Evolutionary conservation across 192 early-diverging fungal species (phyloP), one percentile per base, ranked within the genome.

Genomic region (Linnemannia exigua): DNA sequence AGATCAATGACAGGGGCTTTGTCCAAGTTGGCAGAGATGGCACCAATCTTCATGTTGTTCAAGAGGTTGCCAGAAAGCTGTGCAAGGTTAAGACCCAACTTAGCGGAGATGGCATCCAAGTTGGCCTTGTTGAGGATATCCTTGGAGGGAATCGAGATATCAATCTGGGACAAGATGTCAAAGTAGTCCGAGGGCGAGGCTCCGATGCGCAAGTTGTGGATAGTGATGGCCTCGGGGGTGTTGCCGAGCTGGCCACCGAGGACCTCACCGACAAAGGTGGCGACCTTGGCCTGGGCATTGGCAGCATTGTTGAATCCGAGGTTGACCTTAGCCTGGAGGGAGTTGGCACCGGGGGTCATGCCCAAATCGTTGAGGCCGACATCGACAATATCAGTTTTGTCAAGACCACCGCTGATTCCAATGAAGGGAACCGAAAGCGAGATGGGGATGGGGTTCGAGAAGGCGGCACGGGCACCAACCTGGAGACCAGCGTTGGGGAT

Each of bases 371-470:
- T 36, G 66, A 86, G 38, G 20, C 84, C 84, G 19, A 86, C 74
- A 33, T 80, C 68, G 48, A 80, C 74, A 47, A 86, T 80, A 35
- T 86, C 84, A 19, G 77, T 50, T 4, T 70, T 74, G 54, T 86
- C 84, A 33, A 86, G 77, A 63, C 84, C 84, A 54, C 78, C 78
- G 25, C 74, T 76, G 48, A 79, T 44, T 36, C 84, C 84, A 61
- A 86, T 86, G 76, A 77, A 86, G 12, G 84, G 84, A 67, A 86
- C 70, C 19, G 84, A 86, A 36, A 86, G 6, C 17, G 84, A 79
- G 50, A 86, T 72, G 38, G 84, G 84, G 70, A 86, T 80, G 25
- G 84, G 84, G 75, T 86, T 80, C 47, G 77, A 79, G 79, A 86
- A 86, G 5, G 33, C 41, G 38, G 84, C 84, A 20, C 50, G 72